Evolutionary conservation across 2,329 filamentous ascomycete genomes (phyloP).

Genomic region (Apiospora malaysiana): DNA sequence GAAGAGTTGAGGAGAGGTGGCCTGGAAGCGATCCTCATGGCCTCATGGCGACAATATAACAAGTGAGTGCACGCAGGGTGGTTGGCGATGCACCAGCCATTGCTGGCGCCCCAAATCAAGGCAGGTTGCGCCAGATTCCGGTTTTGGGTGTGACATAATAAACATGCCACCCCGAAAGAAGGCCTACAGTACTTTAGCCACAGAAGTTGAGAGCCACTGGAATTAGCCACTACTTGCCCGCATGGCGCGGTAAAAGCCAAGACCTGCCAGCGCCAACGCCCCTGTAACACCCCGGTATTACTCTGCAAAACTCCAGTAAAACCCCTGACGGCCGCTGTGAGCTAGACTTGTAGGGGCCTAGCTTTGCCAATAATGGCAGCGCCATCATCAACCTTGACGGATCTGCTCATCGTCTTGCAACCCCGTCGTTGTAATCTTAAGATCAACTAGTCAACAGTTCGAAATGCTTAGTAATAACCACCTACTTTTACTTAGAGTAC

Average conservation of each 20-base stretch:
- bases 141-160: slow-evolving; percentile 8
- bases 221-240: neutral
- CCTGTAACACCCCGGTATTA: neutral
- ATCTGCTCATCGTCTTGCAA: neutral
- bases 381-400: neutral
- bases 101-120: slow-evolving; percentile 3
- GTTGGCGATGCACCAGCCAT: neutral
- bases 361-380: neutral
- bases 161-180: neutral
- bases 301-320: neutral
- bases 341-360: neutral
- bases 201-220: neutral
- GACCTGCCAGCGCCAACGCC: neutral
- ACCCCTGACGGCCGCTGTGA: neutral
- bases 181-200: neutral
- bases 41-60: neutral
- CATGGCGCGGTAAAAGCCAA: neutral
- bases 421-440: neutral
- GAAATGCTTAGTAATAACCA: too few relatives aligned
- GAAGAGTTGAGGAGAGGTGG: neutral
- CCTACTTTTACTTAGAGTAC: too few relatives aligned
- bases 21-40: neutral
- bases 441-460: too few relatives aligned
- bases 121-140: neutral
- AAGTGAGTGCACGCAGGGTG: neutral